Percentiles rank a stretch among this genome's conserved stretches.
Conservation (phyloP, 1,284 basidiomycete species). For the Takashimella tepidaria region DNA sequence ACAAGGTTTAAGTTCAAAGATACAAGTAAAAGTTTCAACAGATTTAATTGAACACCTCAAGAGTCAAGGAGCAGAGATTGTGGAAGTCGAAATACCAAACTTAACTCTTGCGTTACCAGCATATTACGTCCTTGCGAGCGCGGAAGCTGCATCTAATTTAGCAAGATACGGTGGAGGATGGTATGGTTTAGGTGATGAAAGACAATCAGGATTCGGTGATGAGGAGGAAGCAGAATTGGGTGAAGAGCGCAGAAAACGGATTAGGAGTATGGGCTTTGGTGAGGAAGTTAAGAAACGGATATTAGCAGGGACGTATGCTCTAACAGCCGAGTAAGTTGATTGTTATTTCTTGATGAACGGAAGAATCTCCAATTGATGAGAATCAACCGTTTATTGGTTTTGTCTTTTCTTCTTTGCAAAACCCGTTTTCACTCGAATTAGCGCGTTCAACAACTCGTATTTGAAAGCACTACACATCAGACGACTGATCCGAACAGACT, state of each 20-base stretch:
- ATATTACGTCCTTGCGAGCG: constrained; percentile 91
- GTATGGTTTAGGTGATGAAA: constrained; percentile 53
- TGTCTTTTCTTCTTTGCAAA: not conserved
- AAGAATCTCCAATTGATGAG: not conserved
- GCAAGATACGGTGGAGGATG: constrained; percentile 82
- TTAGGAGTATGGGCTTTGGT: constrained; percentile 71
- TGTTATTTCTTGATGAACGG: not conserved
- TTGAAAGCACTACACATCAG: constrained; percentile 83
- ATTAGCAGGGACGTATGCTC: constrained; percentile 84
- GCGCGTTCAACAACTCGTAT: constrained; percentile 95
- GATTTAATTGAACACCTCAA: constrained; percentile 53
- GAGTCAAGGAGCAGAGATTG: constrained; percentile 61
- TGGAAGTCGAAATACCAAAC: constrained; percentile 71
- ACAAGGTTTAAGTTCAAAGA: not conserved
- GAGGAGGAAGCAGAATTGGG: constrained; percentile 47
- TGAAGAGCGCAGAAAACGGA: constrained; percentile 55
- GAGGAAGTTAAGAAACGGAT: constrained; percentile 80
- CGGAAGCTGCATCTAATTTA: constrained; percentile 90
- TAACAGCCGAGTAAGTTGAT: constrained; percentile 79
- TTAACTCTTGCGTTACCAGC: constrained; percentile 78
- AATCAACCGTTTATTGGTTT: constrained; percentile 24
- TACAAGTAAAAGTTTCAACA: not conserved
- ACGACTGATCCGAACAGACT: constrained; percentile 65
- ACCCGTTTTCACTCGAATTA: constrained; percentile 38
- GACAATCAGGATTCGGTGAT: constrained; percentile 52